phyloP scores from a whole-genome alignment of 2,329 filamentous ascomycete species.

The Microsporum ferrugineum region DNA sequence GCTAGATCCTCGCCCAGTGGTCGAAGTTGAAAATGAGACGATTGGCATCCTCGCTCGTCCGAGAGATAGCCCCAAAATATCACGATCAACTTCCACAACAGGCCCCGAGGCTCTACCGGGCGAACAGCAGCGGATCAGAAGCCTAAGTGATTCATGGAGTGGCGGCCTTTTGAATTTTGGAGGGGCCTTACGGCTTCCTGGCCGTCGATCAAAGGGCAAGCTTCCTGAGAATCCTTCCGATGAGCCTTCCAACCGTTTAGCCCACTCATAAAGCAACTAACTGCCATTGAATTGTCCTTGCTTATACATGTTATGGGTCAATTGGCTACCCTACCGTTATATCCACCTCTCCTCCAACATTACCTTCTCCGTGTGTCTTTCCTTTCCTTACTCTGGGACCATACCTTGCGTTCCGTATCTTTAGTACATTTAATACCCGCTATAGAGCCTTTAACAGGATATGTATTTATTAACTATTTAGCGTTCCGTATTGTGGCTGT shows the following conservation, averaged over 20 bases:
- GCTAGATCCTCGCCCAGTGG: neutral
- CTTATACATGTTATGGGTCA: neutral
- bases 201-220: conserved; percentile 6
- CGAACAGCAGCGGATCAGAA: conserved; percentile 3
- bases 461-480: neutral
- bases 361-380: neutral
- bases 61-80: neutral
- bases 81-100: neutral
- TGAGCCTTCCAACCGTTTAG: neutral
- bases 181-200: conserved; percentile 6
- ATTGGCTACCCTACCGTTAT: neutral
- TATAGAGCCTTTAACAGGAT: conserved; percentile 1
- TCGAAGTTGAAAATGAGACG: neutral
- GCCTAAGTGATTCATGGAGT: conserved; percentile 12
- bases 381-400: too few relatives aligned
- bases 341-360: neutral
- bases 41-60: neutral
- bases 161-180: conserved; percentile 8
- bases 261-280: neutral
- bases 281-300: neutral
- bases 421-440: conserved; percentile 1
- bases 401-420: neutral
- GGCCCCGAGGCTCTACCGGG: neutral
- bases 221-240: neutral
- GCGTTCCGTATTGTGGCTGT: neutral